These are phyloP conservation scores for Melampsora americana DNA, from an alignment of 1,284 basidiomycete genomes.

Conservation along the genomic window DNA sequence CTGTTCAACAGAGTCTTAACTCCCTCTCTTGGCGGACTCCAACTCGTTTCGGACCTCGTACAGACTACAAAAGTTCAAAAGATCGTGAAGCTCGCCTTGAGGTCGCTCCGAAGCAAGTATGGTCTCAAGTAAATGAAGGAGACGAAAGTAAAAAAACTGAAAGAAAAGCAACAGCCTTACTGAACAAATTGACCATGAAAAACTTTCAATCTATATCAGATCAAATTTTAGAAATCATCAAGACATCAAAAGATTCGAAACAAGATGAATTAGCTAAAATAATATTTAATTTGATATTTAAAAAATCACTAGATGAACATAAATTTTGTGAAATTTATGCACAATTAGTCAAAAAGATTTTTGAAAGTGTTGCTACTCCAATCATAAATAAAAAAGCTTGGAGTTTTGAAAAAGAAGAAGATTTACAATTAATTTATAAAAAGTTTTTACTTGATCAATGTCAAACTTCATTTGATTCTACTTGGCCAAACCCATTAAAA, in stretches of 20 bases:
- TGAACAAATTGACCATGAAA: not conserved
- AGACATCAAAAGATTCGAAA: not conserved
- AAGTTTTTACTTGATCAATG: constrained; percentile 1
- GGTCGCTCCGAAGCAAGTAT: not conserved
- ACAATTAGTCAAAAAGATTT: not conserved
- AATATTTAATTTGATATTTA: not conserved
- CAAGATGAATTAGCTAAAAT: not conserved
- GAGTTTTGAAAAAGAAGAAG: not conserved
- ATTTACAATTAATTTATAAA: not conserved
- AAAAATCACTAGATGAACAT: constrained; percentile 11
- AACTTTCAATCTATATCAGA: constrained; percentile 12
- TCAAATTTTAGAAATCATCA: not conserved
- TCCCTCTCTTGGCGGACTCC: not conserved
- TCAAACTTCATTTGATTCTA: not conserved
- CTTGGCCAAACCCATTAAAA: not conserved
- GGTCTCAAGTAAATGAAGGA: constrained; percentile 4
- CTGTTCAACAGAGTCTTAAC: not conserved
- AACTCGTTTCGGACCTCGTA: not conserved
- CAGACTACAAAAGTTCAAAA: not conserved
- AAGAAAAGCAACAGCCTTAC: not conserved
- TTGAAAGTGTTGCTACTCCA: not conserved
- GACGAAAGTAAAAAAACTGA: not conserved
- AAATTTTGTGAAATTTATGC: not conserved
- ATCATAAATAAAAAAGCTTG: not conserved
- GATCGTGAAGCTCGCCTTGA: not conserved